Conservation (phyloP, 306 rosid genomes). For the Pyrus communis region DNA sequence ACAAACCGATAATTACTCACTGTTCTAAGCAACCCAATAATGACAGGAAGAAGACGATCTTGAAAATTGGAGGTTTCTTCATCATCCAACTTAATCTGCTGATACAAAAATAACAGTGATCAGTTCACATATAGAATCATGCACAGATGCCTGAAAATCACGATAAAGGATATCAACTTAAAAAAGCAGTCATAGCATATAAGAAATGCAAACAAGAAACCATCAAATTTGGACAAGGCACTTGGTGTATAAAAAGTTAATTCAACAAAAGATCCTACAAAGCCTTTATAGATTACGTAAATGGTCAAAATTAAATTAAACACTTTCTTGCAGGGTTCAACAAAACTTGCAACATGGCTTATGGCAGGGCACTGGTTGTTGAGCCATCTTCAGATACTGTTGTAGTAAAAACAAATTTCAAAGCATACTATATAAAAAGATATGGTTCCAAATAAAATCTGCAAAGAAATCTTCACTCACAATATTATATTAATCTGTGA, state of each 20-base stretch:
- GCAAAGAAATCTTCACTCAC: not conserved
- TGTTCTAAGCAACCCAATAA: conserved; percentile 95
- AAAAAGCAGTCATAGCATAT: not conserved
- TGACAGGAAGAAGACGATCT: conserved; percentile 83
- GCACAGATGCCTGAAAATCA: conserved; percentile 10
- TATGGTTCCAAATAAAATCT: not conserved
- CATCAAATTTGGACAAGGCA: not conserved
- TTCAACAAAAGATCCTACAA: not conserved
- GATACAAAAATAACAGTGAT: conserved; percentile 19
- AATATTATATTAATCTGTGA: not conserved
- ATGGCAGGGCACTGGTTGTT: not conserved
- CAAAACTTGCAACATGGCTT: not conserved
- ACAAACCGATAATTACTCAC: conserved; percentile 44
- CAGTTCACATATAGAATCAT: conserved; percentile 23
- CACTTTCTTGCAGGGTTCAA: not conserved
- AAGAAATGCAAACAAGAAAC: conserved; percentile 3
- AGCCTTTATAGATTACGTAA: not conserved
- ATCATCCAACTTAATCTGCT: conserved; percentile 72
- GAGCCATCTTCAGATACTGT: not conserved
- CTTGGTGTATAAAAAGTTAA: not conserved
- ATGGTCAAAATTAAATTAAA: not conserved
- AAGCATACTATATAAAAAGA: not conserved
- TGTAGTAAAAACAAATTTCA: not conserved
- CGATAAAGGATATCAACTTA: not conserved
- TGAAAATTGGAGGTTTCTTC: conserved; percentile 68